phyloP scores from a whole-genome alignment of 2,329 filamentous ascomycete genomes.

The Alternaria dauci region DNA sequence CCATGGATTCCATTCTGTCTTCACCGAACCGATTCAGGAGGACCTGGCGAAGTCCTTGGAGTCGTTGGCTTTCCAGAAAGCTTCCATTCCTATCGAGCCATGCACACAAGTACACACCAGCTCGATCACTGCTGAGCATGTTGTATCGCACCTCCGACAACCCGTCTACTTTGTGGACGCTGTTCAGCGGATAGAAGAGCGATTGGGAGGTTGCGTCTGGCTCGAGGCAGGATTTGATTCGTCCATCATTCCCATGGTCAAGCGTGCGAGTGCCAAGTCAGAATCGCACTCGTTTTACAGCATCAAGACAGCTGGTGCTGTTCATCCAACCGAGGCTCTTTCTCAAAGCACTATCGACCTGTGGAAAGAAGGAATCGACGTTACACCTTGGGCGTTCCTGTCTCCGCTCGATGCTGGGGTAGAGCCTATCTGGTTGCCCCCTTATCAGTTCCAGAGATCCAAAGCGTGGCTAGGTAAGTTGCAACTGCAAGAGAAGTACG shows the following conservation, averaged over 20 bases:
- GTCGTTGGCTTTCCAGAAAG: slow-evolving; percentile 5
- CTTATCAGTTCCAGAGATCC: slow-evolving; percentile 37
- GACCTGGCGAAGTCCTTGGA: slow-evolving; percentile 13
- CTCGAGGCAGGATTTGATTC: slow-evolving; percentile 35
- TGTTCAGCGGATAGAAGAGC: slow-evolving; percentile 49
- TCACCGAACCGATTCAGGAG: slow-evolving; percentile 40
- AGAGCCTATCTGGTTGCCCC: slow-evolving; percentile 35
- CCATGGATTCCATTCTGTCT: slow-evolving; percentile 42
- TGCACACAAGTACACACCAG: slow-evolving; percentile 2
- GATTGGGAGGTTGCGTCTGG: slow-evolving; percentile 30
- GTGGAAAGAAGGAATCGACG: slow-evolving; percentile 52
- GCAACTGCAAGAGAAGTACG: too few species aligned
- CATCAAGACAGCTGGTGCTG: slow-evolving; percentile 14
- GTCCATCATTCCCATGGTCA: slow-evolving; percentile 40
- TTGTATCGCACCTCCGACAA: slow-evolving; percentile 51
- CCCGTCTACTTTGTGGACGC: slow-evolving; percentile 59
- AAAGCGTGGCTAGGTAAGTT: slow-evolving; percentile 28
- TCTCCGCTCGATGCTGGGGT: slow-evolving; percentile 34
- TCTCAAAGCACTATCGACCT: slow-evolving; percentile 42
- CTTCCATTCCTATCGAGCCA: slow-evolving; percentile 14
- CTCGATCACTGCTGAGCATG: slow-evolving; percentile 1
- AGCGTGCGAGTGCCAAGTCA: slow-evolving; percentile 29
- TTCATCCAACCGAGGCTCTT: slow-evolving; percentile 25
- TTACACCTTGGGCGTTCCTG: slow-evolving; percentile 54
- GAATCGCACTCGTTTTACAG: slow-evolving; percentile 10